Evolutionary conservation across 306 rosid species (phyloP), one percentile per base, ranked within the genome.

Genomic region (Ormosia semicastrata): DNA sequence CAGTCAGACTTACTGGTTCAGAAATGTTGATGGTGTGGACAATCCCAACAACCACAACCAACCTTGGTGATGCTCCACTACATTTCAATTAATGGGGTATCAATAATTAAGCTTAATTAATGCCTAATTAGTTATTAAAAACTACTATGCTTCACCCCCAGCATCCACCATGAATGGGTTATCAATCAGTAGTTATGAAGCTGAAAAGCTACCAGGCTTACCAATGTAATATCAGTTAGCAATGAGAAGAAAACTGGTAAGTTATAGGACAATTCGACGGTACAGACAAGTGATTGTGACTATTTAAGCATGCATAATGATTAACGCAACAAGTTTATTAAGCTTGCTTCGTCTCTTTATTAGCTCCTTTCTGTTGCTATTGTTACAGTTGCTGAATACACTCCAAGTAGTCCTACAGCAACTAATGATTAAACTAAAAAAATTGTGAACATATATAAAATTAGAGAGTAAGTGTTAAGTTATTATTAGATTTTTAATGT

Each of bases 1-100:
- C 56, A 57, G 43, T 73, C 74, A 63, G 5, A 73, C 85, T 50
- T 86, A 29, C 63, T 94, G 98, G 98, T 86, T 90, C 33, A 75
- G 98, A 73, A 86, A 87, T 33, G 78, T 77, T 8, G 89, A 92
- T 47, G 94, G 83, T 52, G 89, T 90, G 1, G 93, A 91, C 39
- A 70, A 49, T 54, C 73, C 78, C 6, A 85, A 33, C 70, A 10
- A 39, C 39, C 2, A 41, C 70, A 10, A 39, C 39, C 2, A 41
- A 43, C 34, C 58, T 18, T 33, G 79, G 77, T 44, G 49, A 46
- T 46, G 63, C 84, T 8, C 40, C 24, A 7, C 54, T 30, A n/a
- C 5, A 44, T 43, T 71, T 44, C 60, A 3, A 5, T 36, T 11
- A 68, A 15, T 43, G 37, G 7, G 33, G 30, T n/a, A 57, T 57